Evolutionary conservation across 148 eudicot species (phyloP).

Genomic region (Mesembryanthemum crystallinum): DNA sequence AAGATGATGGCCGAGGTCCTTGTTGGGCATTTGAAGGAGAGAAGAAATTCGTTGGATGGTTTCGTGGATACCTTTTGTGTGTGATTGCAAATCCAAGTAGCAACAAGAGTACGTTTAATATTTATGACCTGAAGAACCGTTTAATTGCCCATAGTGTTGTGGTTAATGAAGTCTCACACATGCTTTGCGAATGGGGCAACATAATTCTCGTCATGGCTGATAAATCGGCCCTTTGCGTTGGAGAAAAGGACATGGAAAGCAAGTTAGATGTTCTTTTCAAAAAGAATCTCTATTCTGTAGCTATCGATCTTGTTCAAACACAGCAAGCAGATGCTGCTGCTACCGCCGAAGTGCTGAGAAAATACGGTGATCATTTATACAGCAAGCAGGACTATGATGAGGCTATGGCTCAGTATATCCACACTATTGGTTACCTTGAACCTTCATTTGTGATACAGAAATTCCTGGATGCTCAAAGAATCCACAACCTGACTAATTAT

Average conservation of each 20-base stretch:
- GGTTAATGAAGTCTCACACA: constrained; percentile 75
- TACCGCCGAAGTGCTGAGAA: constrained; percentile 95
- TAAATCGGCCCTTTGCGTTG: constrained; percentile 74
- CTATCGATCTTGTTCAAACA: constrained; percentile 91
- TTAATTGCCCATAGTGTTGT: constrained; percentile 77
- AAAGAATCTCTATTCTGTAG: constrained; percentile 93
- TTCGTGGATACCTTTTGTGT: constrained; percentile 91
- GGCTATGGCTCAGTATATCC: constrained; percentile 95
- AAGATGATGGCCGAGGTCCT: constrained; percentile 97
- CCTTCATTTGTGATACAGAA: constrained; percentile 97
- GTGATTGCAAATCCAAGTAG: constrained; percentile 84
- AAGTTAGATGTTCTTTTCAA: constrained; percentile 94
- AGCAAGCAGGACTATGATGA: constrained; percentile 86
- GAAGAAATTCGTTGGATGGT: constrained; percentile 90
- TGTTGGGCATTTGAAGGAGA: constrained; percentile 99
- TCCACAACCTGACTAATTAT: constrained; percentile 90
- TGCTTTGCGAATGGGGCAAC: constrained; percentile 99
- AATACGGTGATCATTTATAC: constrained; percentile 93
- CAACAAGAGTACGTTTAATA: constrained; percentile 71
- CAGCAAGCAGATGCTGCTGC: constrained; percentile 99
- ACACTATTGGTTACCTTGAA: constrained; percentile 90
- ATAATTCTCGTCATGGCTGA: constrained; percentile 83
- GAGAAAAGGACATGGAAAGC: constrained; percentile 99
- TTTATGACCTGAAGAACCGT: constrained; percentile 87
- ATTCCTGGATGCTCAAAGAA: constrained; percentile 97